These are phyloP conservation scores for Gaertneriomyces semiglobifer DNA, from an alignment of 192 early-diverging fungal species.

Conservation along the genomic window DNA sequence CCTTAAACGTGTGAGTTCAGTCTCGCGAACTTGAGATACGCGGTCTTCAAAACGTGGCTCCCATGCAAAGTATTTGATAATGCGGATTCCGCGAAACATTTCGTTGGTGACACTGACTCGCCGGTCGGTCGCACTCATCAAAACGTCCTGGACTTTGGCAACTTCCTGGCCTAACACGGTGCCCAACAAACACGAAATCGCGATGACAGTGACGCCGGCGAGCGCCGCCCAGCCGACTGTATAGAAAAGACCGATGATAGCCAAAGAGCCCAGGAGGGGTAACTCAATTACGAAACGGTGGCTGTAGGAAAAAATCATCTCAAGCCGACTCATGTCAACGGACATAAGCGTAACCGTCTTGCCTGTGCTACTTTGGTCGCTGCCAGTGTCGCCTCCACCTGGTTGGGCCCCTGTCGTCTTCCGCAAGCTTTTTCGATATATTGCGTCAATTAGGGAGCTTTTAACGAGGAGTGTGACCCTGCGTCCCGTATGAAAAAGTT, in stretches of 20 bases:
- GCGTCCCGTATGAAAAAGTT: slow-evolving; percentile 32
- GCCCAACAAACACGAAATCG: slow-evolving; percentile 39
- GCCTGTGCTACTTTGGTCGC: slow-evolving; percentile 9
- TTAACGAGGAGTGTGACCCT: slow-evolving; percentile 25
- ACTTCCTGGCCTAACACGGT: slow-evolving; percentile 27
- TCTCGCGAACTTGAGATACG: slow-evolving; percentile 52
- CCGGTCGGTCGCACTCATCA: slow-evolving; percentile 65
- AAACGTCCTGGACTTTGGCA: slow-evolving; percentile 48
- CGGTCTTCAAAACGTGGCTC: slow-evolving; percentile 32
- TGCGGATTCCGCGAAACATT: slow-evolving; percentile 82
- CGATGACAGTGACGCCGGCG: slow-evolving; percentile 68
- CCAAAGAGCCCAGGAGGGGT: slow-evolving; percentile 29
- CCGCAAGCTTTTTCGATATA: slow-evolving; percentile 42
- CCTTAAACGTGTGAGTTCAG: slow-evolving; percentile 24
- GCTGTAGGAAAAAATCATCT: not conserved
- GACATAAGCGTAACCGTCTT: slow-evolving; percentile 50
- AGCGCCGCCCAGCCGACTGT: slow-evolving; percentile 77
- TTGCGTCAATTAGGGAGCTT: slow-evolving; percentile 35
- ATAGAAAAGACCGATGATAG: slow-evolving; percentile 31
- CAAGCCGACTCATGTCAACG: slow-evolving; percentile 32
- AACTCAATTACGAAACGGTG: slow-evolving; percentile 15
- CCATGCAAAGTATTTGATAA: slow-evolving; percentile 79
- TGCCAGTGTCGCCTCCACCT: not conserved
- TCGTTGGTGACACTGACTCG: slow-evolving; percentile 85
- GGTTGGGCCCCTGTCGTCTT: not conserved